These are phyloP conservation scores for Scutellospora calospora DNA, from an alignment of 371 early-diverging fungal genomes.

Conservation along the genomic window DNA sequence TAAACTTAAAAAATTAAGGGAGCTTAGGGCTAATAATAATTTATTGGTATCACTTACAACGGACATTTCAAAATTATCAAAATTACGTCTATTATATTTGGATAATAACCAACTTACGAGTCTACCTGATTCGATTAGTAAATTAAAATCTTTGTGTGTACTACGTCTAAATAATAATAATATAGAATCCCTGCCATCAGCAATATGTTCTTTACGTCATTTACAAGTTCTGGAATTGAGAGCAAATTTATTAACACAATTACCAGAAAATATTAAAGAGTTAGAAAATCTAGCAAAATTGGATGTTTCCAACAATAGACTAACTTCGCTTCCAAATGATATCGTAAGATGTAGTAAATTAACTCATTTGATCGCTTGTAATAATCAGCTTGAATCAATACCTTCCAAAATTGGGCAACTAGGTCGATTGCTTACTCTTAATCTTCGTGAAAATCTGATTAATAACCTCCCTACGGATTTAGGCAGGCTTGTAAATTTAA, in stretches of 20 bases:
- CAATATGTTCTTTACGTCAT: constrained; percentile 56
- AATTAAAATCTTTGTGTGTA: constrained; percentile 53
- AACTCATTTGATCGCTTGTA: constrained; percentile 66
- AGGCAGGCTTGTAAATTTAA: constrained; percentile 64
- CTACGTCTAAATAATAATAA: constrained; percentile 52
- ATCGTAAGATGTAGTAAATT: constrained; percentile 57
- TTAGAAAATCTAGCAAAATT: constrained; percentile 58
- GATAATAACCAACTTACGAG: constrained; percentile 59
- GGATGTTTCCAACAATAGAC: constrained; percentile 54
- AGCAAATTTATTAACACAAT: constrained; percentile 58
- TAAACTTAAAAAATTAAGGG: constrained; percentile 63
- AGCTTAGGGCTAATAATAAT: constrained; percentile 51
- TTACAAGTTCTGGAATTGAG: constrained; percentile 58
- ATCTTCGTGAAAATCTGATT: constrained; percentile 66
- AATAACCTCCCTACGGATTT: constrained; percentile 70
- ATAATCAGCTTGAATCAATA: constrained; percentile 61
- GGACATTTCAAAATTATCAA: constrained; percentile 58
- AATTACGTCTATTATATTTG: constrained; percentile 58
- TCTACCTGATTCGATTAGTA: constrained; percentile 53
- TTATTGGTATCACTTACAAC: constrained; percentile 48
- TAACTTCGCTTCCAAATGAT: constrained; percentile 49
- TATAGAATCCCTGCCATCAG: constrained; percentile 53
- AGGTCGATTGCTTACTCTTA: constrained; percentile 58
- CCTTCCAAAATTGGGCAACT: constrained; percentile 62
- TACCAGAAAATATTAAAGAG: constrained; percentile 57